Evolutionary conservation across 495 filamentous ascomycete species (phyloP).

Genomic region (Penicillium steckii): DNA sequence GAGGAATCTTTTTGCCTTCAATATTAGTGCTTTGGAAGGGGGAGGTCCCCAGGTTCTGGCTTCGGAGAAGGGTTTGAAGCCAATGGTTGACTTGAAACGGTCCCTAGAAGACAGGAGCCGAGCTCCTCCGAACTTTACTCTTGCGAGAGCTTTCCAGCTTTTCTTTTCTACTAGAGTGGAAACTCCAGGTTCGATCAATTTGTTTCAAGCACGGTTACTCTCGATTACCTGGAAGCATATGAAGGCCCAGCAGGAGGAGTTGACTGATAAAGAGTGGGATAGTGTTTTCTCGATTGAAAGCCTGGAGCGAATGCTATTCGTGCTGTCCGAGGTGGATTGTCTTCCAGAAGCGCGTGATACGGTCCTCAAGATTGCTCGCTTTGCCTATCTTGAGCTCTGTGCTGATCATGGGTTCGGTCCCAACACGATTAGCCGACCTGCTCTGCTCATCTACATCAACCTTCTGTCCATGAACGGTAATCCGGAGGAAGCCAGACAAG

Average conservation of each 20-base stretch:
- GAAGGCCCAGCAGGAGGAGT: conserved; percentile 30
- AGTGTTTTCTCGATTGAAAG: conserved; percentile 49
- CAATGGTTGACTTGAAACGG: conserved; percentile 43
- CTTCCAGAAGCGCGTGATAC: conserved; percentile 33
- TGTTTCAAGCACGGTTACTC: conserved; percentile 61
- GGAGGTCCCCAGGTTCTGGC: conserved; percentile 26
- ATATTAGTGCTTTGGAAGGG: conserved; percentile 13
- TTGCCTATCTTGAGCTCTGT: conserved; percentile 54
- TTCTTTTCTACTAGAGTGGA: conserved; percentile 60
- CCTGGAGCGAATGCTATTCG: conserved; percentile 44
- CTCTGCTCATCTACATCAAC: conserved; percentile 51
- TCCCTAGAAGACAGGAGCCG: conserved; percentile 40
- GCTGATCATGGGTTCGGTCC: conserved; percentile 35
- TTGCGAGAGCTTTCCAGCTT: conserved; percentile 60
- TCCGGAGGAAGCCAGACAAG: conserved; percentile 55
- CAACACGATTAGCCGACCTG: conserved; percentile 34
- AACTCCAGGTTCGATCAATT: conserved; percentile 52
- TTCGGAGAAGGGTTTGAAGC: conserved; percentile 41
- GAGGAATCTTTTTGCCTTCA: conserved; percentile 39
- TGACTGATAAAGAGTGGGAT: conserved; percentile 36
- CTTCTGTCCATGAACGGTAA: conserved; percentile 58
- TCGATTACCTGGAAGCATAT: conserved; percentile 60
- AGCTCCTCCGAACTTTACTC: conserved; percentile 55
- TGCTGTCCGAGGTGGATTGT: conserved; percentile 37
- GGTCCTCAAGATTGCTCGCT: conserved; percentile 51